These are phyloP conservation scores for Stemphylium vesicarium DNA, from an alignment of 2,329 filamentous ascomycete species.

Conservation along the genomic window DNA sequence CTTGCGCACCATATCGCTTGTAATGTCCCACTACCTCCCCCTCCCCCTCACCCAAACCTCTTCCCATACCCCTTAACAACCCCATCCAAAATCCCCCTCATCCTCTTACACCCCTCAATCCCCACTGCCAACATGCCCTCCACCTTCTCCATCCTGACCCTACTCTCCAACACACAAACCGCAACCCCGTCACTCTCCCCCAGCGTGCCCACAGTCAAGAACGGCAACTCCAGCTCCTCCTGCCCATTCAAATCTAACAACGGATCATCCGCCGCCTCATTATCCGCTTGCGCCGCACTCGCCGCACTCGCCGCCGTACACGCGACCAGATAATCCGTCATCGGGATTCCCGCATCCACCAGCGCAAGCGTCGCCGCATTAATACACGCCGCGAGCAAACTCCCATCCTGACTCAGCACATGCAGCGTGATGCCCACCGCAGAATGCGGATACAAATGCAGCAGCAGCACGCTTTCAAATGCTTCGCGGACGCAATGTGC, in stretches of 20 bases:
- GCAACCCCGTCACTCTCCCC: constrained; percentile 76
- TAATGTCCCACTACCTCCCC: background rate
- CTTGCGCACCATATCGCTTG: background rate
- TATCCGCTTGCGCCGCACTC: constrained; percentile 54
- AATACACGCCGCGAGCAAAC: constrained; percentile 83
- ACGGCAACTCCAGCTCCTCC: constrained; percentile 88
- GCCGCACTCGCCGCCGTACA: constrained; percentile 85
- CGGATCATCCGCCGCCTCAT: constrained; percentile 75
- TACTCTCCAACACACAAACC: constrained; percentile 83
- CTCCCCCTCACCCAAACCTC: constrained; percentile 32
- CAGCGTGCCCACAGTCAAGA: constrained; percentile 82
- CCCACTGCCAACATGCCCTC: constrained; percentile 94
- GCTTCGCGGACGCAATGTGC: constrained; percentile 79
- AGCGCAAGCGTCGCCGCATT: constrained; percentile 92
- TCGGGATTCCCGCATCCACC: constrained; percentile 92
- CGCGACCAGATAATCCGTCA: constrained; percentile 88
- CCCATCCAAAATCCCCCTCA: constrained; percentile 79
- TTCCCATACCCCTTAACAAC: constrained; percentile 63
- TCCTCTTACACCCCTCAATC: constrained; percentile 87
- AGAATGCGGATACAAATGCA: constrained; percentile 86
- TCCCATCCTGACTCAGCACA: constrained; percentile 88
- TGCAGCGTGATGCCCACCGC: constrained; percentile 84
- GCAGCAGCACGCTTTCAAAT: constrained; percentile 79
- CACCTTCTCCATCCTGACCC: constrained; percentile 79
- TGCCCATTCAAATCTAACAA: constrained; percentile 78